Conservation (phyloP, 1,284 basidiomycete species). For the Trichosporon asahii region DNA sequence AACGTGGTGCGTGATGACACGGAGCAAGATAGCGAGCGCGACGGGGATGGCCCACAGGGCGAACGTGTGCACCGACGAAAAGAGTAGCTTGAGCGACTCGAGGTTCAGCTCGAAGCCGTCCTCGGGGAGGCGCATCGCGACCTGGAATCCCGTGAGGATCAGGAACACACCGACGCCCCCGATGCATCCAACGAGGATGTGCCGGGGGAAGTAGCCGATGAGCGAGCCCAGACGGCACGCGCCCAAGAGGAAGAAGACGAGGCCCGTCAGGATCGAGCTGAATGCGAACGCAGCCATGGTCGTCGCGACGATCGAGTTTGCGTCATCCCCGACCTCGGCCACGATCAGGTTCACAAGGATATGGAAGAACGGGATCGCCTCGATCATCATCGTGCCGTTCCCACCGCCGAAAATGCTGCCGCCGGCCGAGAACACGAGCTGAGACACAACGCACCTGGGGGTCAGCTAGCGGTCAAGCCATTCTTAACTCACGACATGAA, state of each 20-base stretch:
- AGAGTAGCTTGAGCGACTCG: slow-evolving; percentile 60
- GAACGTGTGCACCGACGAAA: slow-evolving; percentile 62
- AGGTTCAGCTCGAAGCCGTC: slow-evolving; percentile 70
- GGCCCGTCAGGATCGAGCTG: slow-evolving; percentile 85
- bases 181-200: slow-evolving; percentile 93
- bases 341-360: slow-evolving; percentile 79
- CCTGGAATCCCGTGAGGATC: slow-evolving; percentile 79
- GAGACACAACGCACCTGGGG: slow-evolving; percentile 66
- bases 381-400: slow-evolving; percentile 99
- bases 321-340: slow-evolving; percentile 65
- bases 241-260: slow-evolving; percentile 85
- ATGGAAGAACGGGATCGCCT: slow-evolving; percentile 96
- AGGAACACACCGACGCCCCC: slow-evolving; percentile 94
- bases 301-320: slow-evolving; percentile 75
- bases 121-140: slow-evolving; percentile 77
- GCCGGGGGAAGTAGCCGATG: slow-evolving; percentile 94
- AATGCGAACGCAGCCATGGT: slow-evolving; percentile 87
- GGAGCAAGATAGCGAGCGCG: slow-evolving; percentile 69
- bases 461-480: slow-evolving; percentile 23
- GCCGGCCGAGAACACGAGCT: slow-evolving; percentile 79
- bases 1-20: slow-evolving; percentile 74
- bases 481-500: slow-evolving; percentile 66
- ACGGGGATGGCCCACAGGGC: slow-evolving; percentile 73
- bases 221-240: slow-evolving; percentile 75
- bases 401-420: slow-evolving; percentile 80